Evolutionary conservation across 2,329 filamentous ascomycete genomes (phyloP).

Genomic region (Dendryphion nanum): DNA sequence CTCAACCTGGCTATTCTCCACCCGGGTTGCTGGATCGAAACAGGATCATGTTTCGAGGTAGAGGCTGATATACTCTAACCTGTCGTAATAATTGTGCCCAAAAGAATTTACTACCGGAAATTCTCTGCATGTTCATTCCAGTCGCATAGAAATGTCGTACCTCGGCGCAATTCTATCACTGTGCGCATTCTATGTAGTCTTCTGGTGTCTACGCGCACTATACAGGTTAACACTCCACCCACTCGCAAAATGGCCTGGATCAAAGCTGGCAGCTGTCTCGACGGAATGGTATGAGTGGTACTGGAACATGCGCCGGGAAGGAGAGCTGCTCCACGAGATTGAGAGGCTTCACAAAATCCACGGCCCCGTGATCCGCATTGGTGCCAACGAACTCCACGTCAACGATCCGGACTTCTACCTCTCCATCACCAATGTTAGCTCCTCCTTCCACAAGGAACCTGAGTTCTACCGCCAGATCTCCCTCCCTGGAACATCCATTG

Average conservation of each 20-base stretch:
- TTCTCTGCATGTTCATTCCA: no score
- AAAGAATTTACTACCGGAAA: no score
- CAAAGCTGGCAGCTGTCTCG: conserved; percentile 1
- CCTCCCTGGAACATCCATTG: conserved; percentile 9
- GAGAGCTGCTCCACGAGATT: background rate
- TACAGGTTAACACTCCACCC: background rate
- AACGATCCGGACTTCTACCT: conserved; percentile 18
- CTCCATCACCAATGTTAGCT: conserved; percentile 11
- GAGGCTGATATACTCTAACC: no score
- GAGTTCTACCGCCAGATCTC: conserved; percentile 13
- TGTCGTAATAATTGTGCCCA: no score
- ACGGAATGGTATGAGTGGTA: conserved; percentile 6
- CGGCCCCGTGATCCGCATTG: conserved; percentile 18
- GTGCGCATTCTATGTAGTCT: background rate
- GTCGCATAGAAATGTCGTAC: no score
- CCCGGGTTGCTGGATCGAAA: no score
- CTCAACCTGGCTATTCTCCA: no score
- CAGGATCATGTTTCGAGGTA: no score
- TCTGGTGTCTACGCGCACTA: background rate
- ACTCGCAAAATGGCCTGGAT: background rate
- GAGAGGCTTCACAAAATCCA: background rate
- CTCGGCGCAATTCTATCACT: no score
- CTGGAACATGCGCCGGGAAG: background rate
- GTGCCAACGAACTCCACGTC: conserved; percentile 19
- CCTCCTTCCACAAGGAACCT: conserved; percentile 11